Evolutionary conservation across 352 stramenopile genomes (phyloP).

Genomic region (Stephanocyclus meneghinianus): DNA sequence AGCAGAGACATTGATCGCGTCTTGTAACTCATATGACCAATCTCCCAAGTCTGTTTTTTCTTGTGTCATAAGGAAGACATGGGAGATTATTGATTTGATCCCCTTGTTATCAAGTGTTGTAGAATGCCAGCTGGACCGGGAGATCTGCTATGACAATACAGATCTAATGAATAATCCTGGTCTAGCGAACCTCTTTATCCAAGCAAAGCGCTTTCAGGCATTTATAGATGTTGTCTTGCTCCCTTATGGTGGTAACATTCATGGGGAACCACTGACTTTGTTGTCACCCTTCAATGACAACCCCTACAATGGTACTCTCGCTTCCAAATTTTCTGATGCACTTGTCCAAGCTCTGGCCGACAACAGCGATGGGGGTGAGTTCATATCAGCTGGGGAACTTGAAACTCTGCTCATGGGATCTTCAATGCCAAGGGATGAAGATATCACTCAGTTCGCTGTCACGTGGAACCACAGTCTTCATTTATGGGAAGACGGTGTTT

Average conservation of each 20-base stretch:
- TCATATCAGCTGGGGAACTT: conserved; percentile 18
- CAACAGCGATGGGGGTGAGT: conserved; percentile 19
- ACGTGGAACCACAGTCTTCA: conserved; percentile 30
- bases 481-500: conserved; percentile 30
- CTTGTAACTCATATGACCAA: conserved; percentile 5
- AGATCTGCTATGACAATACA: conserved; percentile 23
- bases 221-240: conserved; percentile 9
- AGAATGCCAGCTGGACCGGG: conserved; percentile 5
- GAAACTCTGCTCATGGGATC: not conserved
- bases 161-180: conserved; percentile 27
- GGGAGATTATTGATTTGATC: conserved; percentile 20
- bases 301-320: conserved; percentile 7
- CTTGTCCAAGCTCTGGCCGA: conserved; percentile 18
- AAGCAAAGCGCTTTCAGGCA: conserved; percentile 22
- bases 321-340: conserved; percentile 11
- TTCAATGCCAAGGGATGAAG: conserved; percentile 4
- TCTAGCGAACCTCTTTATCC: conserved; percentile 24
- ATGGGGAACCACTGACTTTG: conserved; percentile 9
- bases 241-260: conserved; percentile 5
- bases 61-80: conserved; percentile 13
- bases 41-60: conserved; percentile 12
- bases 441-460: conserved; percentile 26
- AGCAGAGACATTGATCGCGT: not conserved
- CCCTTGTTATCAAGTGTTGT: conserved; percentile 11
- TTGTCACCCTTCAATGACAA: conserved; percentile 2